phyloP scores from a whole-genome alignment of 1,284 basidiomycete genomes.

The Rhodotorula mucilaginosa region DNA sequence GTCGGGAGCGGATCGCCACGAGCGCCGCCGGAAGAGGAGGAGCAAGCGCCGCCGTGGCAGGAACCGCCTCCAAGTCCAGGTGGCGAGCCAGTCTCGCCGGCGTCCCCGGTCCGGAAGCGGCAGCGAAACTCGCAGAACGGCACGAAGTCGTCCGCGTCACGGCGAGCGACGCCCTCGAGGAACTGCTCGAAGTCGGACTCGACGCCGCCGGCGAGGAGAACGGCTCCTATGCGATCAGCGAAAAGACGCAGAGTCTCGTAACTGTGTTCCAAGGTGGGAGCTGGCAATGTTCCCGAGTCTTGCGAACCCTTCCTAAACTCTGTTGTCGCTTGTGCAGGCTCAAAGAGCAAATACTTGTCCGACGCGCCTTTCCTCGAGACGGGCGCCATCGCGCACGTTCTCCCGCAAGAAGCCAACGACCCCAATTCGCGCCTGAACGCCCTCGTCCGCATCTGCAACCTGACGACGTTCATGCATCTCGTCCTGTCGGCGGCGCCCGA shows the following conservation, averaged over 20 bases:
- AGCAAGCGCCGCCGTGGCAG: too few relatives aligned
- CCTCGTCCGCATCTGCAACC: slow-evolving; percentile 20
- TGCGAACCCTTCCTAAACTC: not conserved
- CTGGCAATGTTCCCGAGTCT: not conserved
- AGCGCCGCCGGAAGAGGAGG: not conserved
- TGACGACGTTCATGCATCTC: slow-evolving; percentile 27
- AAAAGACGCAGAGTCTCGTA: not conserved
- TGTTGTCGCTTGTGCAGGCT: not conserved
- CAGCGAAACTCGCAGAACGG: slow-evolving; percentile 1
- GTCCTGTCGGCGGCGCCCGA: slow-evolving; percentile 20
- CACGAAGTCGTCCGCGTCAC: not conserved
- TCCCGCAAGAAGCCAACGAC: slow-evolving; percentile 4
- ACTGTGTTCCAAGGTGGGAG: slow-evolving; percentile 8
- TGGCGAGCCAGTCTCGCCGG: not conserved
- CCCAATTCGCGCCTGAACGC: slow-evolving; percentile 3
- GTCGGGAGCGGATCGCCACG: not conserved
- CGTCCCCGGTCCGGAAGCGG: not conserved
- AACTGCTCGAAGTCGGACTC: slow-evolving; percentile 12
- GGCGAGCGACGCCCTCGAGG: slow-evolving; percentile 17
- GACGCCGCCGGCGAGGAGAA: slow-evolving; percentile 10
- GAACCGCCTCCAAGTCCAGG: not conserved
- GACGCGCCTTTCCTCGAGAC: slow-evolving; percentile 5
- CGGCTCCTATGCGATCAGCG: not conserved
- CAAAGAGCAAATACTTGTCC: slow-evolving; percentile 7
- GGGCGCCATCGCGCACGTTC: not conserved